Conservation (phyloP, 2,329 filamentous ascomycete genomes). For the Epichloe uncinata region DNA sequence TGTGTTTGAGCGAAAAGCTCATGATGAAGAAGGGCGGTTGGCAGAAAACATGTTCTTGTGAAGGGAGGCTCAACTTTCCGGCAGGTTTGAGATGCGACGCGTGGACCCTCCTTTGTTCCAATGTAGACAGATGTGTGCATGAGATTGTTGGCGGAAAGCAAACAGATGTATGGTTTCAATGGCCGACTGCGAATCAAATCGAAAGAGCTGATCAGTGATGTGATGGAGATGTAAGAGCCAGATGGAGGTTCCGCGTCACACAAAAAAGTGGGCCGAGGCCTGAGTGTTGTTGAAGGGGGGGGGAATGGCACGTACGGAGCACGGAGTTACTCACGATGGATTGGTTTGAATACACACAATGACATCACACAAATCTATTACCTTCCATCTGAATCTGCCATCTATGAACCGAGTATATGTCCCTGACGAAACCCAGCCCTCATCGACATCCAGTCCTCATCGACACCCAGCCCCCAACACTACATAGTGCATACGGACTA, state of each 20-base stretch:
- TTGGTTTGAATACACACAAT: too few species aligned
- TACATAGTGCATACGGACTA: background rate
- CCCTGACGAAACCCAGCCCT: too few species aligned
- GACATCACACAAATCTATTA: too few species aligned
- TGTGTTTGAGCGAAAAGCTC: conserved; percentile 31
- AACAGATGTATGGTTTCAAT: background rate
- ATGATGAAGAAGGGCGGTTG: conserved; percentile 10
- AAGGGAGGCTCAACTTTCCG: background rate
- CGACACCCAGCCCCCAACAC: background rate
- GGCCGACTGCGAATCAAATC: background rate
- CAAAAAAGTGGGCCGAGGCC: background rate
- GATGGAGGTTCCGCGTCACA: background rate
- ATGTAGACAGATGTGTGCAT: background rate
- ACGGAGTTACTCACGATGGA: too few species aligned
- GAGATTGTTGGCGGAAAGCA: background rate
- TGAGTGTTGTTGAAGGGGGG: too few species aligned
- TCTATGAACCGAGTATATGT: too few species aligned
- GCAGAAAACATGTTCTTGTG: background rate
- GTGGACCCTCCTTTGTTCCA: too few species aligned
- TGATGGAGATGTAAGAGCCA: background rate
- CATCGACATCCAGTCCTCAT: too few species aligned
- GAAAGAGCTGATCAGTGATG: background rate
- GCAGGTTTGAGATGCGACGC: background rate
- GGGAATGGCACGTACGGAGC: too few species aligned
- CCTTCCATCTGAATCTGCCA: too few species aligned